Base-by-base conservation (phyloP, 176 grass and related monocot species). In the Coix lacrymajobi region DNA sequence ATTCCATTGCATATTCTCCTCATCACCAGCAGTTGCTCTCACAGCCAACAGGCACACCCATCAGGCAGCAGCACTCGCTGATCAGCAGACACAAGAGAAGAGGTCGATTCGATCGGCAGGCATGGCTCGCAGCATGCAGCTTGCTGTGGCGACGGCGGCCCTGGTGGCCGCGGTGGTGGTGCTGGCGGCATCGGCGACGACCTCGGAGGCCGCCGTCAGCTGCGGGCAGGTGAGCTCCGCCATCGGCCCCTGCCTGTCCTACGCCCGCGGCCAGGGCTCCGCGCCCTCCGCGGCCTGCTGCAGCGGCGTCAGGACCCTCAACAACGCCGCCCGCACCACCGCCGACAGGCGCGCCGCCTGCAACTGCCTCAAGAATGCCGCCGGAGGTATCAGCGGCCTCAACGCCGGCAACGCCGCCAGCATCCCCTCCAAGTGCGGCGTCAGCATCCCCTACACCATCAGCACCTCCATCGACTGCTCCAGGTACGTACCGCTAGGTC, bases 401-500 rank as follows among this genome's bases (percentile, higher is more conserved):
- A 90, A 88, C 14, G 1, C 66, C 30, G 73, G 39, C 30, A 86
- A 56, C 20, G 52, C 52, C 52, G 52, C 52, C 52, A 56, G 8
- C 22, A 56, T 56, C 52, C 52, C 52, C 7, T n/a, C 19, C 52
- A 56, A 56, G 52, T 56, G 52, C 52, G 52, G 52, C 22, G 52
- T 56, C 46, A 79, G 25, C 65, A 22, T 90, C 32, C 85, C 88
- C 1, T 88, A 90, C 79, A 2, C 38, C 85, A 93, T 93, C 85
- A 93, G 88, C 81, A 22, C 85, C 29, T 58, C 58, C 71, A 83
- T 52, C 19, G 85, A 93, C 78, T 93, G 91, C 76, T 79, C 76
- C 79, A 89, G 61, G 76, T 31, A 64, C 36, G 76, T 31, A 64
- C 36, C 36, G 5, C 7, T 7, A 2, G 36, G 6, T 37, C 36